These are phyloP conservation scores for Arachnomyces sp. DNA, from an alignment of 2,329 filamentous ascomycete species.

Conservation along the genomic window DNA sequence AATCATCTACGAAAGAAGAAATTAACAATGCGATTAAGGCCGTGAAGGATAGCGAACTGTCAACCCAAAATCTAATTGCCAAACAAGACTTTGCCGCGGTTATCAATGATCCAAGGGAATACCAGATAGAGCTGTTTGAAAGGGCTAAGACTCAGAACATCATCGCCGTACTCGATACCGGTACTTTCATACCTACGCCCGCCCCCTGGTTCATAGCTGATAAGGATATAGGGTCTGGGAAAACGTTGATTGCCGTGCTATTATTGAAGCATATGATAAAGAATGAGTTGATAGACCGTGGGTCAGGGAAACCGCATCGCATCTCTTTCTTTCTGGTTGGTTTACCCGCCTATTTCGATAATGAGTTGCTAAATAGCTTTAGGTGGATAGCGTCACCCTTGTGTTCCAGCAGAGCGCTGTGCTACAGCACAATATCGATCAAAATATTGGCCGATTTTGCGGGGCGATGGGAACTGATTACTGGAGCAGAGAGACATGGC, in stretches of 20 bases:
- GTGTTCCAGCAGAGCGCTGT: slow-evolving; percentile 85
- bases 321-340: slow-evolving; percentile 75
- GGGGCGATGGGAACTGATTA: slow-evolving; percentile 58
- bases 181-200: slow-evolving; percentile 28
- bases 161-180: slow-evolving; percentile 91
- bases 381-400: slow-evolving; percentile 79
- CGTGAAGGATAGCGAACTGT: slow-evolving; percentile 41
- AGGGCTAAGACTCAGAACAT: slow-evolving; percentile 75
- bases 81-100: slow-evolving; percentile 48
- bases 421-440: slow-evolving; percentile 69
- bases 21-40: slow-evolving; percentile 26
- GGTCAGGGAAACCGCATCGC: slow-evolving; percentile 49
- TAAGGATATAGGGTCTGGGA: slow-evolving; percentile 61
- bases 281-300: slow-evolving; percentile 64
- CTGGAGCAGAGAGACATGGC: slow-evolving; percentile 54
- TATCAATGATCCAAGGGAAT: slow-evolving; percentile 73
- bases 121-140: slow-evolving; percentile 87
- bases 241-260: slow-evolving; percentile 89
- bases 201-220: background rate
- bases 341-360: background rate
- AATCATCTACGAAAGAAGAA: slow-evolving; percentile 33
- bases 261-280: slow-evolving; percentile 69
- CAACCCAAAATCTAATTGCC: slow-evolving; percentile 45
- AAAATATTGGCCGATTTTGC: slow-evolving; percentile 64
- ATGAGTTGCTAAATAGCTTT: slow-evolving; percentile 12